Conservation (phyloP, 441 rosid species). For the Populus hybrid region DNA sequence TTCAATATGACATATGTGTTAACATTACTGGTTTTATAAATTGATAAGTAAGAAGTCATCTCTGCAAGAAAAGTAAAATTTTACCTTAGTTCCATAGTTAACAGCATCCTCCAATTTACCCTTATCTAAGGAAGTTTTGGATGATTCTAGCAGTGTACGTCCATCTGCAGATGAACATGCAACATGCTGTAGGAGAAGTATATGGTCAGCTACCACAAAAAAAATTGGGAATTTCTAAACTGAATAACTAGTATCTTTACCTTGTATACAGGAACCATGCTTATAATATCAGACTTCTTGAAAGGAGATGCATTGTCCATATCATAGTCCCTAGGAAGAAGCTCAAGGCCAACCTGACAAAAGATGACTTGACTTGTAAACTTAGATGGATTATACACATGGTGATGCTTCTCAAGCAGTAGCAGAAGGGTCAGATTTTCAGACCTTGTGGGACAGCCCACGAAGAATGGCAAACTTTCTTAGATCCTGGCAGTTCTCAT, state of each 20-base stretch:
- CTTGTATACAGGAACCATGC: slow-evolving; percentile 68
- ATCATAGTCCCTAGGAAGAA: slow-evolving; percentile 64
- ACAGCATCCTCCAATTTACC: slow-evolving; percentile 92
- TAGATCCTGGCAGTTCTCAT: slow-evolving; percentile 51
- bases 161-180: slow-evolving; percentile 88
- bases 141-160: slow-evolving; percentile 78
- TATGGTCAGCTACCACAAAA: slow-evolving; percentile 15
- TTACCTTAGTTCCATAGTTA: slow-evolving; percentile 77
- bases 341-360: slow-evolving; percentile 60
- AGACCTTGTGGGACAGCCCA: slow-evolving; percentile 62
- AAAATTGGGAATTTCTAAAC: neutral
- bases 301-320: slow-evolving; percentile 54
- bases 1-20: slow-evolving; percentile 30
- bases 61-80: neutral
- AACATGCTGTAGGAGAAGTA: slow-evolving; percentile 60
- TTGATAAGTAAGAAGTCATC: neutral
- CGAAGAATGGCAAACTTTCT: slow-evolving; percentile 62
- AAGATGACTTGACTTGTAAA: slow-evolving; percentile 18
- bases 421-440: slow-evolving; percentile 19
- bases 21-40: slow-evolving; percentile 1
- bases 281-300: slow-evolving; percentile 46
- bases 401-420: slow-evolving; percentile 7
- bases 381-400: slow-evolving; percentile 4
- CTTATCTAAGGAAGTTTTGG: slow-evolving; percentile 83
- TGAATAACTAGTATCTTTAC: slow-evolving; percentile 25